A percentile compares a stretch with the other conserved stretches of the same genome.
These are phyloP conservation scores for Colletotrichum plurivorum DNA, from an alignment of 2,329 filamentous ascomycete genomes.

Conservation along the genomic window DNA sequence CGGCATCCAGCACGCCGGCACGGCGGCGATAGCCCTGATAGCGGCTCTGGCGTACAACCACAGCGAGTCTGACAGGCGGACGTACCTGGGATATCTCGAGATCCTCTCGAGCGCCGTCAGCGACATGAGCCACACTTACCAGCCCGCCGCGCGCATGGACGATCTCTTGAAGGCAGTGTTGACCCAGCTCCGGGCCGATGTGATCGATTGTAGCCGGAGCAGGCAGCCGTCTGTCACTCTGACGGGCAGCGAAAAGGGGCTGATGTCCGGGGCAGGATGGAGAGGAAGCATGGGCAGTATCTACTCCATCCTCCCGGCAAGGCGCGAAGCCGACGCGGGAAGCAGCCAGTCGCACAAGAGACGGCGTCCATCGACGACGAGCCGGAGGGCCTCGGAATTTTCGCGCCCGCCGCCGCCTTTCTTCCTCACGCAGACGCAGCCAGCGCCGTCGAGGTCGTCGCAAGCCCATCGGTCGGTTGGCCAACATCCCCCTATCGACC, in stretches of 20 bases:
- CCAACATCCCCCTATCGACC: constrained; percentile 43
- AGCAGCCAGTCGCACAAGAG: constrained; percentile 48
- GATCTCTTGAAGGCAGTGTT: constrained; percentile 67
- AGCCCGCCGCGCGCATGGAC: constrained; percentile 68
- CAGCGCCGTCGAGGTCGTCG: constrained; percentile 40
- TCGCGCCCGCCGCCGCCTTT: constrained; percentile 48
- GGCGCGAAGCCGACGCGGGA: constrained; percentile 49
- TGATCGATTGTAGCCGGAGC: background rate
- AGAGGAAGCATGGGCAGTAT: constrained; percentile 32
- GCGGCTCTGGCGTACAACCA: constrained; percentile 60
- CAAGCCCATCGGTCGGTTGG: constrained; percentile 41
- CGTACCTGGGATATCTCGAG: constrained; percentile 63
- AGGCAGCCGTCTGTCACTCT: constrained; percentile 10
- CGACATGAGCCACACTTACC: constrained; percentile 67
- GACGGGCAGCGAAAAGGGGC: constrained; percentile 5
- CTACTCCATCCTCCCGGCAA: constrained; percentile 47
- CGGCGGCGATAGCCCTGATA: constrained; percentile 67
- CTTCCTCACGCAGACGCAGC: constrained; percentile 41
- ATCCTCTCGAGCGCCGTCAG: constrained; percentile 64
- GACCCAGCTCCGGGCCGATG: constrained; percentile 57
- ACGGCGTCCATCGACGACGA: constrained; percentile 45
- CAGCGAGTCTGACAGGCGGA: constrained; percentile 53
- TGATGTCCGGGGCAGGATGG: constrained; percentile 20
- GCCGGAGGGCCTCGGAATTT: constrained; percentile 50
- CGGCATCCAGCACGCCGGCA: constrained; percentile 68